A percentile compares a stretch with the other conserved stretches of the same genome.
These are phyloP conservation scores for Claviceps sp. DNA, from an alignment of 2,329 filamentous ascomycete species.

Conservation along the genomic window DNA sequence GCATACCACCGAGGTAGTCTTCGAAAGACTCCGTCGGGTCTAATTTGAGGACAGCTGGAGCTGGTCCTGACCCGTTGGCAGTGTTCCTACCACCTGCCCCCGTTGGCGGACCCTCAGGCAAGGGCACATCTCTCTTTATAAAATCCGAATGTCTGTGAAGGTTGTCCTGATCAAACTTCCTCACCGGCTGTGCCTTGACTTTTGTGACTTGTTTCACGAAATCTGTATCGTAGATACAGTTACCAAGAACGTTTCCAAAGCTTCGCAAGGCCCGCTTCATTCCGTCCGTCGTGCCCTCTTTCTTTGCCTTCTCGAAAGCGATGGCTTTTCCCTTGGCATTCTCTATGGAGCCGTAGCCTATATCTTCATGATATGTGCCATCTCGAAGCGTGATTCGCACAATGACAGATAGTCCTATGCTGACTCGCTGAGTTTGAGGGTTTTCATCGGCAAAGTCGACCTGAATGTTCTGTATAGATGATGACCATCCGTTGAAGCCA, in stretches of 20 bases:
- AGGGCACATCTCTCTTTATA: conserved; percentile 42
- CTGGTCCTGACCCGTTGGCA: not conserved
- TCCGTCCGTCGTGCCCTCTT: conserved; percentile 90
- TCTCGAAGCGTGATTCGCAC: conserved; percentile 82
- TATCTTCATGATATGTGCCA: conserved; percentile 94
- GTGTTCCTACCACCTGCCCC: not conserved
- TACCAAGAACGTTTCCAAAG: conserved; percentile 95
- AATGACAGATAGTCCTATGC: conserved; percentile 76
- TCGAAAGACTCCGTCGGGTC: conserved; percentile 34
- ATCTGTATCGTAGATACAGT: conserved; percentile 95
- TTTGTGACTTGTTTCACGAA: conserved; percentile 84
- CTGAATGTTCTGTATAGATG: conserved; percentile 85
- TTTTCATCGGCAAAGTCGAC: conserved; percentile 93
- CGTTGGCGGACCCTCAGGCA: conserved; percentile 9
- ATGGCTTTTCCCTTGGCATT: conserved; percentile 91
- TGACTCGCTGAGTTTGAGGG: conserved; percentile 63
- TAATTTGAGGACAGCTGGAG: conserved; percentile 13
- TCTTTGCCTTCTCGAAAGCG: conserved; percentile 97
- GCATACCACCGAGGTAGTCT: conserved; percentile 35
- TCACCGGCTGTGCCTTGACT: conserved; percentile 60
- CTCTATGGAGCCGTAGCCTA: conserved; percentile 92
- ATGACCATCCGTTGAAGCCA: conserved; percentile 96
- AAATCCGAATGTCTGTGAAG: conserved; percentile 74
- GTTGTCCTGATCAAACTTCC: conserved; percentile 65
- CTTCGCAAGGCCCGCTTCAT: conserved; percentile 79